A percentile compares a stretch with the other conserved stretches of the same genome.
Evolutionary conservation across 345 rosid genomes (phyloP).

Genomic region (Turritis glabra): DNA sequence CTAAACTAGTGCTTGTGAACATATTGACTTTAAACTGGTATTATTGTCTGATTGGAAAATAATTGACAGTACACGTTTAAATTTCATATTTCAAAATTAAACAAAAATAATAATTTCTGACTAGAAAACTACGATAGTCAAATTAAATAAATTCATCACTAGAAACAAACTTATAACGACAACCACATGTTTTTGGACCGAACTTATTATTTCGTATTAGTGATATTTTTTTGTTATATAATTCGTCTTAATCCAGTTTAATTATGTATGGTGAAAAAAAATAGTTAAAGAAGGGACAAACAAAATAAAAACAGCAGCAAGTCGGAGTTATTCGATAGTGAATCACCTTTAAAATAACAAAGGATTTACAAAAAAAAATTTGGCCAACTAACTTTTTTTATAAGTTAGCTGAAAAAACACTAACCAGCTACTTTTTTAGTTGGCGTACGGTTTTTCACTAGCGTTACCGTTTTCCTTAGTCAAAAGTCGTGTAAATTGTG

Average conservation of each 20-base stretch:
- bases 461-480: too few relatives aligned
- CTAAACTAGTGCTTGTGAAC: not conserved
- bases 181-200: not conserved
- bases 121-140: too few relatives aligned
- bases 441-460: not conserved
- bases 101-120: too few relatives aligned
- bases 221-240: not conserved
- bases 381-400: conserved; percentile 9
- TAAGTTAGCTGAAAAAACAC: not conserved
- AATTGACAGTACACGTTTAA: not conserved
- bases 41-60: not conserved
- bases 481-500: too few relatives aligned
- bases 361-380: not conserved
- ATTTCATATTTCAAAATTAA: too few relatives aligned
- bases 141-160: too few relatives aligned
- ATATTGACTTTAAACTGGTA: not conserved
- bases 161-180: too few relatives aligned
- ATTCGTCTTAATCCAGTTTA: too few relatives aligned
- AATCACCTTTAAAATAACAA: not conserved
- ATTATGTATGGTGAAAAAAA: too few relatives aligned
- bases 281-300: too few relatives aligned
- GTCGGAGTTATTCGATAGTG: not conserved
- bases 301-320: not conserved
- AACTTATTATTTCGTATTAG: too few relatives aligned
- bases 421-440: not conserved